A percentile compares a stretch with the other conserved stretches of the same genome.
phyloP scores from a whole-genome alignment of 2,329 filamentous ascomycete species.

The Penicillium sp. region DNA sequence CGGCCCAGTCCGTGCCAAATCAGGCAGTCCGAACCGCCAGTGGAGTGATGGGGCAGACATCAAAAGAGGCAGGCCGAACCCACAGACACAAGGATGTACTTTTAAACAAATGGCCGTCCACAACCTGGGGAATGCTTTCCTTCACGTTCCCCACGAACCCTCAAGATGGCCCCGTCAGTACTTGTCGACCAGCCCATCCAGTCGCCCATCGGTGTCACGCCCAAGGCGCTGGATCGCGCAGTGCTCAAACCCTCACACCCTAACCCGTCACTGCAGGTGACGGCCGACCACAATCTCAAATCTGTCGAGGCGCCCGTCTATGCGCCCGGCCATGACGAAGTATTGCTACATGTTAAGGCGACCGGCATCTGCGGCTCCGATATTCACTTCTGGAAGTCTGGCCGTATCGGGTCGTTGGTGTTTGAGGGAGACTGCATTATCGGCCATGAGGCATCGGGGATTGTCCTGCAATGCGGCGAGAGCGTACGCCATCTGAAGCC shows the following conservation, averaged over 20 bases:
- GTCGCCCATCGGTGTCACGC: neutral
- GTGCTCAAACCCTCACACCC: slow-evolving; percentile 21
- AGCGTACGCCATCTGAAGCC: slow-evolving; percentile 58
- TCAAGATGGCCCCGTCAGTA: slow-evolving; percentile 18
- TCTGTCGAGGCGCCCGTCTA: slow-evolving; percentile 61
- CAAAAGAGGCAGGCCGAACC: neutral
- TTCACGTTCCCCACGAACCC: neutral
- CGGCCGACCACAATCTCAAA: slow-evolving; percentile 64
- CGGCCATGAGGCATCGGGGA: slow-evolving; percentile 67
- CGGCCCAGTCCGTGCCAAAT: too few relatives aligned
- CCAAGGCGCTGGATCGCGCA: slow-evolving; percentile 9
- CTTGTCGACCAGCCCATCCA: slow-evolving; percentile 14
- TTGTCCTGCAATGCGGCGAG: slow-evolving; percentile 62
- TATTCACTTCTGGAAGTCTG: slow-evolving; percentile 70
- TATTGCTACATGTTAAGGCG: slow-evolving; percentile 64
- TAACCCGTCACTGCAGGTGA: slow-evolving; percentile 65
- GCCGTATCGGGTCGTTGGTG: slow-evolving; percentile 65
- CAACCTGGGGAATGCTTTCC: neutral
- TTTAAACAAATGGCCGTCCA: neutral
- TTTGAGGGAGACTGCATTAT: slow-evolving; percentile 68
- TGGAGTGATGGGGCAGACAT: too few relatives aligned
- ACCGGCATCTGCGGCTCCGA: slow-evolving; percentile 72
- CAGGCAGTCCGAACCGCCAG: too few relatives aligned
- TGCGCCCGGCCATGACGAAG: slow-evolving; percentile 59
- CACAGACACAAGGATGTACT: neutral